A percentile compares a stretch with the other conserved stretches of the same genome.
Evolutionary conservation across 345 rosid species (phyloP).

Genomic region (Bruguiera gymnorhiza): DNA sequence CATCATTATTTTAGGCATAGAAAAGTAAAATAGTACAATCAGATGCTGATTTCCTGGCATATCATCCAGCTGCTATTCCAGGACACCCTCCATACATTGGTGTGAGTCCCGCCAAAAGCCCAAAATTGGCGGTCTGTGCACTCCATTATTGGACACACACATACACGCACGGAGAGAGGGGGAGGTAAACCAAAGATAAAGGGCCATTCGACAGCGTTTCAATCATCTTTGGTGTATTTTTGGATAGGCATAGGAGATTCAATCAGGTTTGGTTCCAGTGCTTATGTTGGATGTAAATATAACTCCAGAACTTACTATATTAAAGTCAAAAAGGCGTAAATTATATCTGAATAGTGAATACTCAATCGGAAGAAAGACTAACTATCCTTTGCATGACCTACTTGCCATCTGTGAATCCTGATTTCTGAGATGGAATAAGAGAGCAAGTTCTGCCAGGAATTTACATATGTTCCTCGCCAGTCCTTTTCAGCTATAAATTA

Average conservation of each 20-base stretch:
- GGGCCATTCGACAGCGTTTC: too few species aligned
- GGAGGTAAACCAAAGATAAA: background rate
- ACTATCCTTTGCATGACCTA: too few species aligned
- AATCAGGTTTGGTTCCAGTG: constrained; percentile 15
- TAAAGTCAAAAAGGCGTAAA: too few species aligned
- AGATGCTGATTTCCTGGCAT: constrained; percentile 25
- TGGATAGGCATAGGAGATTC: background rate
- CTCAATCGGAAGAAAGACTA: background rate
- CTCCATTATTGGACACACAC: constrained; percentile 40
- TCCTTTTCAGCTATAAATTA: too few species aligned
- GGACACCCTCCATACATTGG: constrained; percentile 34
- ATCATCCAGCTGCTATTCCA: constrained; percentile 25
- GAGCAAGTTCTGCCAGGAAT: background rate
- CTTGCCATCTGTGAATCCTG: too few species aligned
- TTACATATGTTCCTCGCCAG: background rate
- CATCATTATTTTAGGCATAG: background rate
- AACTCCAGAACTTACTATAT: background rate
- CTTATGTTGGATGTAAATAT: background rate
- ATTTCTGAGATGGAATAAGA: background rate
- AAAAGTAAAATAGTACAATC: background rate
- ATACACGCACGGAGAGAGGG: background rate
- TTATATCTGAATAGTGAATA: too few species aligned
- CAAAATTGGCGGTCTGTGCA: constrained; percentile 34
- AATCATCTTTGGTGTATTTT: too few species aligned
- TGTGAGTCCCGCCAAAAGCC: constrained; percentile 39